Evolutionary conservation across 192 early-diverging fungal genomes (phyloP).

Genomic region (Diversispora eburnea): DNA sequence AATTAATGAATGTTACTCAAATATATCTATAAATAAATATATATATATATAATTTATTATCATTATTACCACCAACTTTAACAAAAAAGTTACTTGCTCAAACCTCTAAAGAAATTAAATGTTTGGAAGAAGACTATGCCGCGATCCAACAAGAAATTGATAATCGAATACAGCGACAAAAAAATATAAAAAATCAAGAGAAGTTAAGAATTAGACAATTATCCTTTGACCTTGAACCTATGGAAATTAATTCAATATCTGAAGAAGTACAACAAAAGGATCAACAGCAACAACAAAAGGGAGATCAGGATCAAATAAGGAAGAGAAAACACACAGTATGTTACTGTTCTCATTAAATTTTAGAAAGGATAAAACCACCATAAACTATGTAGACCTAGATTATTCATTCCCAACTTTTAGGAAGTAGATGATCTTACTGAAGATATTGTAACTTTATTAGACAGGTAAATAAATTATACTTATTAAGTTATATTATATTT

Average conservation of each 20-base stretch:
- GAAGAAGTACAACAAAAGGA: background rate
- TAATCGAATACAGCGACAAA: background rate
- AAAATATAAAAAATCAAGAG: background rate
- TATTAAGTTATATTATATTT: background rate
- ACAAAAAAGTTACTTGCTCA: constrained; percentile 35
- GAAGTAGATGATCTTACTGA: background rate
- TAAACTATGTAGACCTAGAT: background rate
- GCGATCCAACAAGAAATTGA: constrained; percentile 25
- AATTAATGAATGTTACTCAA: too few relatives aligned
- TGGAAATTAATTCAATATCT: background rate
- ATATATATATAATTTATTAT: too few relatives aligned
- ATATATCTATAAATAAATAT: too few relatives aligned
- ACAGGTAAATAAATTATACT: background rate
- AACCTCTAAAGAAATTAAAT: constrained; percentile 42
- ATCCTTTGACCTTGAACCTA: background rate
- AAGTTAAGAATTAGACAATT: background rate
- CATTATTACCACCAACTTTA: background rate
- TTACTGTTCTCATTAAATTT: background rate
- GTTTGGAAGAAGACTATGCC: constrained; percentile 45
- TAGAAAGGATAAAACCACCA: background rate
- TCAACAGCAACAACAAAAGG: constrained; percentile 28
- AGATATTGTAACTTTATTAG: background rate
- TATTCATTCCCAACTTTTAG: background rate
- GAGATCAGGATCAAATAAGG: background rate
- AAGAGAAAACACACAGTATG: constrained; percentile 40